Evolutionary conservation across 1,139 yeast species (phyloP).

Genomic region (Lodderomyces pseudojiufengensis): DNA sequence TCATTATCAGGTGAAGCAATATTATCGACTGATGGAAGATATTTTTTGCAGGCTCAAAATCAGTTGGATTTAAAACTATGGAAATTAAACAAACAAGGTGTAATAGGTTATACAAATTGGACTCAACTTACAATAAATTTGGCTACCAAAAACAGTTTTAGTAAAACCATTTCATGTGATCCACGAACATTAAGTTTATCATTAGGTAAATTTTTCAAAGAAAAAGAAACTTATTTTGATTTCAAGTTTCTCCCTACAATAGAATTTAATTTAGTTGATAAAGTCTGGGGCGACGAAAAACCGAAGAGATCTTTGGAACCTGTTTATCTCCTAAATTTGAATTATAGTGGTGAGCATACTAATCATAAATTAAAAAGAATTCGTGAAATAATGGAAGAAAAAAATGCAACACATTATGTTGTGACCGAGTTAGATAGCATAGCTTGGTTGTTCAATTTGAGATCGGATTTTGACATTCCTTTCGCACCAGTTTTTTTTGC

Average conservation of each 20-base stretch:
- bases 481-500: constrained; percentile 51
- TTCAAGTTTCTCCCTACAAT: constrained; percentile 32
- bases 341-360: constrained; percentile 44
- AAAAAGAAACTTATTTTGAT: constrained; percentile 19
- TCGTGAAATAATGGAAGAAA: constrained; percentile 22
- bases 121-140: constrained; percentile 32
- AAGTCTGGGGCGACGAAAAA: constrained; percentile 38
- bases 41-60: constrained; percentile 47
- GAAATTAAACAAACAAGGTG: constrained; percentile 40
- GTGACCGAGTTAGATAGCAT: constrained; percentile 49
- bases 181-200: constrained; percentile 33
- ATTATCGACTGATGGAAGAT: constrained; percentile 55
- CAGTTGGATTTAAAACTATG: constrained; percentile 34
- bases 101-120: constrained; percentile 36
- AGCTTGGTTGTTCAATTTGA: constrained; percentile 53
- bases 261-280: constrained; percentile 34
- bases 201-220: constrained; percentile 33
- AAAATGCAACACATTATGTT: constrained; percentile 27
- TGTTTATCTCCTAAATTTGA: constrained; percentile 34
- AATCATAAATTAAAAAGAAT: constrained; percentile 29
- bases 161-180: constrained; percentile 39
- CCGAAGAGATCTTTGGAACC: constrained; percentile 39
- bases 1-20: constrained; percentile 39
- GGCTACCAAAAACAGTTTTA: constrained; percentile 31
- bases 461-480: constrained; percentile 43